phyloP scores from a whole-genome alignment of 2,329 filamentous ascomycete species.

The Arthrobotrys megalospora region DNA sequence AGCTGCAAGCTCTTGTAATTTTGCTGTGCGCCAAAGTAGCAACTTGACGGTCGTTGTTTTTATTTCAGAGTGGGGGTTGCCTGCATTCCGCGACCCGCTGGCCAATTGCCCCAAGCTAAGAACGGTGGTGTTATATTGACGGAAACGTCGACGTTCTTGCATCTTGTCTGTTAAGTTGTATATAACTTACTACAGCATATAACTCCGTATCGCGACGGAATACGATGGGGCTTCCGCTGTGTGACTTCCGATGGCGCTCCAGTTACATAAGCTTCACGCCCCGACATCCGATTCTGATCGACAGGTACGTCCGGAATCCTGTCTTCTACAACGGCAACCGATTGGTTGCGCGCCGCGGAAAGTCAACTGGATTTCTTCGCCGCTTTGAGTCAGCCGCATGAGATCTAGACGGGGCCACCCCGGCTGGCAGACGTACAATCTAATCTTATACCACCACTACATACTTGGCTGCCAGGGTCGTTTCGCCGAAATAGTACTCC shows the following conservation, averaged over 20 bases:
- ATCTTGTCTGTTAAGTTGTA: too few relatives aligned
- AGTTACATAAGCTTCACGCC: too few relatives aligned
- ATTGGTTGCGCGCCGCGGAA: conserved; percentile 34
- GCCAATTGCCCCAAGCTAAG: neutral
- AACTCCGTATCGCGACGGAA: too few relatives aligned
- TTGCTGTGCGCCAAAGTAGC: conserved; percentile 18
- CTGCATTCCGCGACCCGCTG: neutral
- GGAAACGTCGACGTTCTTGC: too few relatives aligned
- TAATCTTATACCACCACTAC: conserved; percentile 45
- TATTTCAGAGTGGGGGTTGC: conserved; percentile 9
- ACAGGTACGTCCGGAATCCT: conserved; percentile 16
- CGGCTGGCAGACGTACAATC: conserved; percentile 17
- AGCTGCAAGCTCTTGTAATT: conserved; percentile 3
- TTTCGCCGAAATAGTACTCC: conserved; percentile 46
- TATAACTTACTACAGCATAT: too few relatives aligned
- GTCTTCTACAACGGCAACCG: conserved; percentile 15
- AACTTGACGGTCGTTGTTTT: neutral
- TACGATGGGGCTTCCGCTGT: too few relatives aligned
- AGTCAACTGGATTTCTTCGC: neutral
- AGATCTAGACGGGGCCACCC: conserved; percentile 29
- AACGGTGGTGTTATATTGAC: too few relatives aligned
- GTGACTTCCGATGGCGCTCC: too few relatives aligned
- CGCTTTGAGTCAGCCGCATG: conserved; percentile 42
- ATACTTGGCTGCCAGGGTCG: conserved; percentile 6
- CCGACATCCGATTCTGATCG: conserved; percentile 8